A percentile compares a stretch with the other conserved stretches of the same genome.
phyloP scores from a whole-genome alignment of 371 early-diverging fungal genomes.

The Gilbertella persicaria region DNA sequence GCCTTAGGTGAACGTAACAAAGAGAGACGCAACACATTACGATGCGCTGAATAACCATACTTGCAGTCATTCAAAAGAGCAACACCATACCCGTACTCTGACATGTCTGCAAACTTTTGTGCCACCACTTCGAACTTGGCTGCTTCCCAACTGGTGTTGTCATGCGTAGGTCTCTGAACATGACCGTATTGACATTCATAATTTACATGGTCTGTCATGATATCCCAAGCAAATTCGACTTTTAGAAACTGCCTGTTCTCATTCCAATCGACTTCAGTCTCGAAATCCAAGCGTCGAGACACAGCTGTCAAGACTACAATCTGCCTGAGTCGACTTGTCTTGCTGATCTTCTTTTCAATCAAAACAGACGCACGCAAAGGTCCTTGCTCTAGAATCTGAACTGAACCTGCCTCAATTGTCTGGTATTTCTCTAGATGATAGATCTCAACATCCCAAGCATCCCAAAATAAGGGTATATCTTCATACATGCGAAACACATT shows the following conservation, averaged over 20 bases:
- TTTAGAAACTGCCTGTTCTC: conserved; percentile 88
- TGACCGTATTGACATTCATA: conserved; percentile 93
- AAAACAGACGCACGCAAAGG: conserved; percentile 77
- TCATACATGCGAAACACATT: conserved; percentile 82
- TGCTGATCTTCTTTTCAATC: conserved; percentile 62
- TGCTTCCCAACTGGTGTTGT: conserved; percentile 89
- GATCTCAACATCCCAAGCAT: conserved; percentile 75
- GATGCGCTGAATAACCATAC: conserved; percentile 80
- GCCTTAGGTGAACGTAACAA: conserved; percentile 86
- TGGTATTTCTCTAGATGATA: conserved; percentile 86
- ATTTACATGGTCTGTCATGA: conserved; percentile 76
- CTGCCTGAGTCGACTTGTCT: conserved; percentile 68
- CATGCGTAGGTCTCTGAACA: conserved; percentile 88
- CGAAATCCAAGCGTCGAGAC: conserved; percentile 84
- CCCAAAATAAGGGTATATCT: conserved; percentile 62
- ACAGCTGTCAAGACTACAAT: conserved; percentile 68
- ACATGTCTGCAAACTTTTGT: conserved; percentile 91
- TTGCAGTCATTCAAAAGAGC: conserved; percentile 90
- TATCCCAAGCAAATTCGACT: conserved; percentile 87
- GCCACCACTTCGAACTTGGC: conserved; percentile 95
- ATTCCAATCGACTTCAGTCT: conserved; percentile 88
- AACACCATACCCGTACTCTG: conserved; percentile 90
- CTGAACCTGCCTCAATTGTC: conserved; percentile 42
- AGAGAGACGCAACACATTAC: conserved; percentile 76
- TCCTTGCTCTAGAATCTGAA: conserved; percentile 72